Conservation (phyloP, 179 eudicot species). For the Drosera spatulata region DNA sequence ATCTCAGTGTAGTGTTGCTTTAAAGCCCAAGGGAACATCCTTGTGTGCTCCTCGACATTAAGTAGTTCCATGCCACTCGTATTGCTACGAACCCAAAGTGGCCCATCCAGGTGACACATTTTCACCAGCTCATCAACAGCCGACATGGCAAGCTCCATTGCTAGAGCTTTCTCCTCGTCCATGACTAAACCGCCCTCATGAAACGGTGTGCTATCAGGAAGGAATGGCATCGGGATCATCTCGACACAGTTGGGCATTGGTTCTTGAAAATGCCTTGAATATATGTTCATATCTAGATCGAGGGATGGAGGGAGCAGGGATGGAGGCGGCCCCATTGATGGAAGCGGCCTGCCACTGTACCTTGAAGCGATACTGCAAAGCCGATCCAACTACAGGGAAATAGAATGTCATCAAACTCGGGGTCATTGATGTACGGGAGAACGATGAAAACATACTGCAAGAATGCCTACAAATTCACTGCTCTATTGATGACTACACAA, state of each 20-base stretch:
- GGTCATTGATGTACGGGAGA: no score
- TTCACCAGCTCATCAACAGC: conserved; percentile 56
- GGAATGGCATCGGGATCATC: conserved; percentile 43
- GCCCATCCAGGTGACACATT: conserved; percentile 48
- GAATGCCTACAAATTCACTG: no score
- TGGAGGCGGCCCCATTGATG: no score
- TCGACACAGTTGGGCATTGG: conserved; percentile 26
- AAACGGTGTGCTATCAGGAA: conserved; percentile 41
- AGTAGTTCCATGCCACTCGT: conserved; percentile 37
- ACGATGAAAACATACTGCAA: no score
- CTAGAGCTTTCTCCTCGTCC: conserved; percentile 74
- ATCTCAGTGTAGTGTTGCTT: conserved; percentile 31
- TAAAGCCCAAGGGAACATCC: conserved; percentile 59
- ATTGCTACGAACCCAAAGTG: conserved; percentile 48
- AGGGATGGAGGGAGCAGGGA: conserved; percentile 49
- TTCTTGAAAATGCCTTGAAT: conserved; percentile 63
- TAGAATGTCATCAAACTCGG: no score
- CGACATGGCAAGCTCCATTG: conserved; percentile 66
- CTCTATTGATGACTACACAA: no score
- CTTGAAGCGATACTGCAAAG: conserved; percentile 56
- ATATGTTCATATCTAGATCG: conserved; percentile 66
- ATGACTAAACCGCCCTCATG: conserved; percentile 25
- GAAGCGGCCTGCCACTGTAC: conserved; percentile 49
- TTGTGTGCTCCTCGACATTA: conserved; percentile 60
- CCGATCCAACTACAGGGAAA: conserved; percentile 48